A percentile compares a stretch with the other conserved stretches of the same genome.
These are phyloP conservation scores for Suillus subalutaceus DNA, from an alignment of 768 basidiomycete genomes.

Conservation along the genomic window DNA sequence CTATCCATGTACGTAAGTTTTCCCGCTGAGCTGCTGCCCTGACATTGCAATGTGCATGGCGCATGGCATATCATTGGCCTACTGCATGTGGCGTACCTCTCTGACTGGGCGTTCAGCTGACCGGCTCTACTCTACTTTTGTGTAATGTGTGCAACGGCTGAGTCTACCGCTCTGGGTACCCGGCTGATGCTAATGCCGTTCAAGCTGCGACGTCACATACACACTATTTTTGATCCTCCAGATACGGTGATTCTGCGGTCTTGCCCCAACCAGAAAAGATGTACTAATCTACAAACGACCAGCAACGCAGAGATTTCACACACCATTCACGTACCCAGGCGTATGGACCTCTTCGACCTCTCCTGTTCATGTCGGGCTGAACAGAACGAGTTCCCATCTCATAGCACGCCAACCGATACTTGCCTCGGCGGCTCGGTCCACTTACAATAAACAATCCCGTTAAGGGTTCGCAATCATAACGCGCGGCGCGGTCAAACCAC, in stretches of 20 bases:
- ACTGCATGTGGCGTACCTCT: neutral
- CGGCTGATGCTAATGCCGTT: neutral
- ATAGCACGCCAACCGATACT: neutral
- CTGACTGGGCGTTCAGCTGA: neutral
- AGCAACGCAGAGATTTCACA: neutral
- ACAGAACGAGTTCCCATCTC: neutral
- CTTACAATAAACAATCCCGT: neutral
- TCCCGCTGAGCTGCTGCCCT: neutral
- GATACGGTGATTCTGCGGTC: neutral
- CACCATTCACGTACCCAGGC: neutral
- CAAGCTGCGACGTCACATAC: neutral
- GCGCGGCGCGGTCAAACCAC: neutral
- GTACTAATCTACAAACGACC: neutral
- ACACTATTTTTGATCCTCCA: neutral
- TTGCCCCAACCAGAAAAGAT: neutral
- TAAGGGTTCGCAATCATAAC: neutral
- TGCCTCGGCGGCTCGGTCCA: neutral
- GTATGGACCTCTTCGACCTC: neutral
- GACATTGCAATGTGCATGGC: neutral
- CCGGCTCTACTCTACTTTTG: neutral
- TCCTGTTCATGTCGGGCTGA: neutral
- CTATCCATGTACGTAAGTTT: neutral
- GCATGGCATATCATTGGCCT: neutral
- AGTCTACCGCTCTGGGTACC: neutral
- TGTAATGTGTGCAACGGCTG: neutral